A percentile compares a stretch with the other conserved stretches of the same genome.
Evolutionary conservation across 2,329 filamentous ascomycete genomes (phyloP).

Genomic region (Diplodia mutila): DNA sequence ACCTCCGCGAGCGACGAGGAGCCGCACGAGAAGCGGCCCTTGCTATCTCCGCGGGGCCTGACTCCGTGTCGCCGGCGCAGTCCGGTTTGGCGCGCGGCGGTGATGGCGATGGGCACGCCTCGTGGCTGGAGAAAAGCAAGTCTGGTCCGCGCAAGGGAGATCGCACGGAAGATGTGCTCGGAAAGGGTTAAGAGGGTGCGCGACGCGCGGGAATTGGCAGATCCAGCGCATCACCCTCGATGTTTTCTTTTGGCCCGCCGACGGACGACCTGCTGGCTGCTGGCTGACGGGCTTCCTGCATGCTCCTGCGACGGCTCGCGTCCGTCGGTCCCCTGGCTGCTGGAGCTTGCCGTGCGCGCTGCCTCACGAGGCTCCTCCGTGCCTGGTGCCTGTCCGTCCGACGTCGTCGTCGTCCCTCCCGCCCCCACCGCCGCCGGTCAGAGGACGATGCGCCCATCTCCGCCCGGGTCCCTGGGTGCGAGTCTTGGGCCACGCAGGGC

Average conservation of each 20-base stretch:
- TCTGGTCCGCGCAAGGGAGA: slow-evolving; percentile 7
- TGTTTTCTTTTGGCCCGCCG: slow-evolving; percentile 2
- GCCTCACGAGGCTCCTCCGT: neutral
- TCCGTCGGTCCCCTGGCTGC: neutral
- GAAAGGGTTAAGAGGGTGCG: slow-evolving; percentile 2
- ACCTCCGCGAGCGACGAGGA: neutral
- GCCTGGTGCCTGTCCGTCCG: slow-evolving; percentile 14
- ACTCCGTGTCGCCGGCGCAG: slow-evolving; percentile 1
- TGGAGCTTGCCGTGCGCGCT: slow-evolving; percentile 6
- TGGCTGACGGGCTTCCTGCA: neutral
- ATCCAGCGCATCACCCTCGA: slow-evolving; percentile 14
- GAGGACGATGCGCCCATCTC: slow-evolving; percentile 4
- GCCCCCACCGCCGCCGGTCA: slow-evolving; percentile 17
- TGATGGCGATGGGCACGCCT: slow-evolving; percentile 19
- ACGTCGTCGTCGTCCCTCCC: slow-evolving; percentile 12
- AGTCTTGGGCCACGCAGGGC: slow-evolving; percentile 2
- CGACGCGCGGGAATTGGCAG: slow-evolving; percentile 10
- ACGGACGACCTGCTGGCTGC: neutral
- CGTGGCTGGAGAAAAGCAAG: slow-evolving; percentile 16
- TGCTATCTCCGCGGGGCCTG: neutral
- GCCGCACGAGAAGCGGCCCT: slow-evolving; percentile 9
- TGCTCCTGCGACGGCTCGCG: slow-evolving; percentile 16
- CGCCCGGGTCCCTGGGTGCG: slow-evolving; percentile 20
- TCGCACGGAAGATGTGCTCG: slow-evolving; percentile 14
- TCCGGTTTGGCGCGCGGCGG: neutral